Conservation (phyloP, 306 rosid species). For the Rubus idaeus region DNA sequence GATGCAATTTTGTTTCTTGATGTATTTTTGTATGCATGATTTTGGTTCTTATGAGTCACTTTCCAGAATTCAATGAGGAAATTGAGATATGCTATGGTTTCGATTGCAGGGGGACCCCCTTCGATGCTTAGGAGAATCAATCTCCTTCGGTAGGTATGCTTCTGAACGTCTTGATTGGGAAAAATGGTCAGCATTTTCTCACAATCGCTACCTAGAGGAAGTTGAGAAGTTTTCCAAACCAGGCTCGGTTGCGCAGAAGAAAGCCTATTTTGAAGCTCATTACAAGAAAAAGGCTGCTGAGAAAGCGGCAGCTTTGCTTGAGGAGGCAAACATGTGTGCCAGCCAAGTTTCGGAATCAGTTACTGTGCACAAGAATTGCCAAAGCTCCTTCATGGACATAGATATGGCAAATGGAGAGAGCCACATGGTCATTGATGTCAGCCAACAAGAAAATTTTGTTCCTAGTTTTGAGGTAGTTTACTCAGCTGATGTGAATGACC, state of each 20-base stretch:
- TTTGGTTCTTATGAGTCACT: not conserved
- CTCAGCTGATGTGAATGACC: constrained; percentile 23
- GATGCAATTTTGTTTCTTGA: not conserved
- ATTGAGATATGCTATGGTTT: constrained; percentile 10
- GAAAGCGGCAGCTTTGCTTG: constrained; percentile 52
- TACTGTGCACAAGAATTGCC: constrained; percentile 21
- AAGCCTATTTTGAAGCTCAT: constrained; percentile 92
- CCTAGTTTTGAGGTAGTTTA: constrained; percentile 24
- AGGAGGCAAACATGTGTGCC: constrained; percentile 39
- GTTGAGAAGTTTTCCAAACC: constrained; percentile 76
- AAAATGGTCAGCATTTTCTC: constrained; percentile 80
- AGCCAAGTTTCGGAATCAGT: constrained; percentile 22
- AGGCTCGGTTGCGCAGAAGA: constrained; percentile 88
- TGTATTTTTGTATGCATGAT: not conserved
- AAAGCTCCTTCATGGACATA: constrained; percentile 6
- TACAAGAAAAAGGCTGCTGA: constrained; percentile 77
- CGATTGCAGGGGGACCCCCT: constrained; percentile 52
- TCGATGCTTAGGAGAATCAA: constrained; percentile 64
- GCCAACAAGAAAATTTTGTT: constrained; percentile 24
- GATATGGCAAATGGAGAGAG: constrained; percentile 17
- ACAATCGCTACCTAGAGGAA: constrained; percentile 81
- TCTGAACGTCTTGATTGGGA: constrained; percentile 79
- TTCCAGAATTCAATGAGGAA: constrained; percentile 13
- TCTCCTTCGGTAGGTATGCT: constrained; percentile 86
- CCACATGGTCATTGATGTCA: constrained; percentile 23